Percentiles rank a stretch among this genome's conserved stretches.
Conservation (phyloP, 768 basidiomycete genomes). For the Tylopilus sp. region DNA sequence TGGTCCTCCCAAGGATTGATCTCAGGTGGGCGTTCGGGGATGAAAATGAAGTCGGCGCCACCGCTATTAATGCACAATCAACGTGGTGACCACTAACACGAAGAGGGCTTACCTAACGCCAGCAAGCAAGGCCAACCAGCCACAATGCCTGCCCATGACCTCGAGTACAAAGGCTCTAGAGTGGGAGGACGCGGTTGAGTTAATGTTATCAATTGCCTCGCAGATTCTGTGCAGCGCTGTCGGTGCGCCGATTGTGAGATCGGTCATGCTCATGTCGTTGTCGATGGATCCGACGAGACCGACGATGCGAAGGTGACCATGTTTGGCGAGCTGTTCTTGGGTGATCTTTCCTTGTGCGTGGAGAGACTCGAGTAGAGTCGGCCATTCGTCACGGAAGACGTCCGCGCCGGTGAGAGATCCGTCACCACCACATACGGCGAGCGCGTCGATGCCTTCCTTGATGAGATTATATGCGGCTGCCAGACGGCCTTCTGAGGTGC, state of each 20-base stretch:
- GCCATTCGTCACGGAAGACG: constrained; percentile 92
- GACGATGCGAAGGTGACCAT: constrained; percentile 89
- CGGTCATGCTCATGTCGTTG: constrained; percentile 98
- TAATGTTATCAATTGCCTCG: constrained; percentile 97
- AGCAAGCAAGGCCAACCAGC: constrained; percentile 95
- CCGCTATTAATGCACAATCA: constrained; percentile 42
- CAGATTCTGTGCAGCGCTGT: constrained; percentile 96
- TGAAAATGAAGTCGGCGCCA: constrained; percentile 97
- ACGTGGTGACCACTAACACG: neutral
- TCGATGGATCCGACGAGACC: constrained; percentile 99
- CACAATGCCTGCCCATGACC: constrained; percentile 99
- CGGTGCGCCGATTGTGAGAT: constrained; percentile 93
- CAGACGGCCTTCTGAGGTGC: constrained; percentile 84
- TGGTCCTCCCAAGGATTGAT: constrained; percentile 82
- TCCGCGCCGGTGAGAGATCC: constrained; percentile 97
- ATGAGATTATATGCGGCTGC: constrained; percentile 88
- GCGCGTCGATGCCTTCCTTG: constrained; percentile 94
- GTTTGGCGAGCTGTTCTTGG: constrained; percentile 61
- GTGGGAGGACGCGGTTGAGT: constrained; percentile 93
- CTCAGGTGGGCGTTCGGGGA: constrained; percentile 88
- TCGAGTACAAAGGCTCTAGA: constrained; percentile 97
- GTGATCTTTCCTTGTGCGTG: constrained; percentile 72
- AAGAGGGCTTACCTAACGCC: constrained; percentile 68
- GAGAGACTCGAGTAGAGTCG: constrained; percentile 70
- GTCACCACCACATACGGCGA: constrained; percentile 97